These are phyloP conservation scores for Anthostomella pinea DNA, from an alignment of 2,329 filamentous ascomycete genomes.

Conservation along the genomic window DNA sequence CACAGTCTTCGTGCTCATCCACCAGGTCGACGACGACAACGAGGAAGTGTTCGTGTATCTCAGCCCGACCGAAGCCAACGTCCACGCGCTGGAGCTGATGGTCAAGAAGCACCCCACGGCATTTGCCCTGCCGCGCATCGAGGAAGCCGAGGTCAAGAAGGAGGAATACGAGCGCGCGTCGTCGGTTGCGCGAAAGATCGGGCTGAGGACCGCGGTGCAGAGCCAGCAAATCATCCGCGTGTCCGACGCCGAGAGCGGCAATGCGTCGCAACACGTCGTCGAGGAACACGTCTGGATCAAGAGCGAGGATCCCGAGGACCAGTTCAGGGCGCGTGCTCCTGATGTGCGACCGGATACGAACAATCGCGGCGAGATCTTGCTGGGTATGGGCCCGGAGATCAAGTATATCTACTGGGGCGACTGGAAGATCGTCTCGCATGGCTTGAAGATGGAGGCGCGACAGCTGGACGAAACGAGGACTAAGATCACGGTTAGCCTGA, in stretches of 20 bases:
- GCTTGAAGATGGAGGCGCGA: constrained; percentile 14
- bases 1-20: constrained; percentile 8
- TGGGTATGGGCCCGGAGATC: constrained; percentile 4
- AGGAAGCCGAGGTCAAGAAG: background rate
- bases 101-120: constrained; percentile 11
- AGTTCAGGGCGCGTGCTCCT: background rate
- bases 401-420: constrained; percentile 12
- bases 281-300: constrained; percentile 4
- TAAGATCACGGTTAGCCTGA: constrained; percentile 12
- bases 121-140: constrained; percentile 2
- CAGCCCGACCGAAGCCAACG: constrained; percentile 6
- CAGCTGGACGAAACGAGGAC: constrained; percentile 4
- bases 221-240: no score
- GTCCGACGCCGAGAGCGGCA: no score
- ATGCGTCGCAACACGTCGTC: no score
- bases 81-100: constrained; percentile 8
- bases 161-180: background rate
- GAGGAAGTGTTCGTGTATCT: constrained; percentile 9
- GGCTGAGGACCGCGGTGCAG: no score
- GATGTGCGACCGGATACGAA: background rate
- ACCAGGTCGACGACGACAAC: constrained; percentile 4
- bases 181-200: no score
- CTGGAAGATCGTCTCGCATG: constrained; percentile 6
- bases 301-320: constrained; percentile 2
- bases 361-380: background rate